A percentile compares a stretch with the other conserved stretches of the same genome.
Conservation (phyloP, 1,284 basidiomycete species). For the Cutaneotrichosporon cavernicola region DNA sequence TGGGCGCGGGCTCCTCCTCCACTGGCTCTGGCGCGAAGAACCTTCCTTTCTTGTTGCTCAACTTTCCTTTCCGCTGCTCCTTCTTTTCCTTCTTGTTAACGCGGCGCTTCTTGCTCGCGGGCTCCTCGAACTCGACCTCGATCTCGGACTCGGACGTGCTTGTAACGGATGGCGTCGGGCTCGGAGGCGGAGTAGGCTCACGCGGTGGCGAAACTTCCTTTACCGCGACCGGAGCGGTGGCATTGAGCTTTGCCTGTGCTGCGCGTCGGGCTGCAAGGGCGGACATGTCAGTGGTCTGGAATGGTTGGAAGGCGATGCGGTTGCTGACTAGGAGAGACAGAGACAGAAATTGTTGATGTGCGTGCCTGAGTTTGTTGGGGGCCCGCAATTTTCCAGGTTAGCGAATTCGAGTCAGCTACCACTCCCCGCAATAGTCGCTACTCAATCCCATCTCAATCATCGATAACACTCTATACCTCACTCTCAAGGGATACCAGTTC, state of each 20-base stretch:
- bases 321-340: too few relatives aligned
- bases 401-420: constrained; percentile 8
- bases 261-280: constrained; percentile 37
- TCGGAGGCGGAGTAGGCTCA: constrained; percentile 10
- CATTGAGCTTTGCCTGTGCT: constrained; percentile 22
- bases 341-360: constrained; percentile 8
- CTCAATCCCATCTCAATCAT: neutral
- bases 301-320: neutral
- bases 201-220: neutral
- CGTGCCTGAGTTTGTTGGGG: neutral
- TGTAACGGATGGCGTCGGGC: constrained; percentile 13
- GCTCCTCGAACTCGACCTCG: constrained; percentile 11
- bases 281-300: constrained; percentile 25
- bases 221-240: neutral
- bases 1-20: neutral
- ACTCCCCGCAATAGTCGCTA: neutral
- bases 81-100: constrained; percentile 7
- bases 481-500: neutral
- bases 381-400: constrained; percentile 5
- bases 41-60: constrained; percentile 2
- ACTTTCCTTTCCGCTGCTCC: constrained; percentile 16
- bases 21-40: constrained; percentile 13
- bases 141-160: constrained; percentile 11
- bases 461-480: neutral
- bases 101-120: constrained; percentile 20